These are phyloP conservation scores for Metschnikowia hibisci DNA, from an alignment of 805 yeast species.

Conservation along the genomic window DNA sequence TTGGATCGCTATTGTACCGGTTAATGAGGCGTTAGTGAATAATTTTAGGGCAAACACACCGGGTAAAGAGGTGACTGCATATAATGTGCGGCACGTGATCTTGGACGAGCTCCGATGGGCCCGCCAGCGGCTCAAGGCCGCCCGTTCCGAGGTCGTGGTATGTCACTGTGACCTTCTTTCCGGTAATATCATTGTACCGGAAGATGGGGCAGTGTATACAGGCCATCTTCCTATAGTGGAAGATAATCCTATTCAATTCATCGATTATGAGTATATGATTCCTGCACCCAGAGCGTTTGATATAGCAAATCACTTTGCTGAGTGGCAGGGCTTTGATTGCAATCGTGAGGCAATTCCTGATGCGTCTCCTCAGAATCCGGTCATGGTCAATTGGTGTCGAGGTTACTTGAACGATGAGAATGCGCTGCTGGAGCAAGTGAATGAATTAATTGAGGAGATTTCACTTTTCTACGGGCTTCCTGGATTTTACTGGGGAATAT, in stretches of 20 bases:
- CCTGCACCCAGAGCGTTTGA: conserved; percentile 74
- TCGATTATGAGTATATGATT: conserved; percentile 70
- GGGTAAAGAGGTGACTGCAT: conserved; percentile 17
- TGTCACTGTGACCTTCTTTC: conserved; percentile 70
- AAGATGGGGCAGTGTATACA: conserved; percentile 2
- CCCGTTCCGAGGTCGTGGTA: conserved; percentile 53
- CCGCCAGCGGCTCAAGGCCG: conserved; percentile 29
- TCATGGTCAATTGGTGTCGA: conserved; percentile 54
- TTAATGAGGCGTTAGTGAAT: conserved; percentile 35
- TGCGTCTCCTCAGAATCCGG: conserved; percentile 41
- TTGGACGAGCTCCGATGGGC: conserved; percentile 55
- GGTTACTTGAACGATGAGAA: conserved; percentile 45
- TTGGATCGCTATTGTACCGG: conserved; percentile 65
- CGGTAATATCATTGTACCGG: conserved; percentile 68
- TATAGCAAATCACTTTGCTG: conserved; percentile 70
- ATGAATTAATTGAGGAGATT: conserved; percentile 51
- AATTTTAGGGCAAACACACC: conserved; percentile 35
- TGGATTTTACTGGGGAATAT: conserved; percentile 81
- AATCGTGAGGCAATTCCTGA: conserved; percentile 55
- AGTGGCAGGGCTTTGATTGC: conserved; percentile 82
- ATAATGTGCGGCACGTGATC: conserved; percentile 38
- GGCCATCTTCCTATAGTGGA: conserved; percentile 15
- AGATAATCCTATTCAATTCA: conserved; percentile 49
- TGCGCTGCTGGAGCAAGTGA: conserved; percentile 32
- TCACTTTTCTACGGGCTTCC: conserved; percentile 68